phyloP scores from a whole-genome alignment of 768 basidiomycete species.

The Filobasidium floriforme region DNA sequence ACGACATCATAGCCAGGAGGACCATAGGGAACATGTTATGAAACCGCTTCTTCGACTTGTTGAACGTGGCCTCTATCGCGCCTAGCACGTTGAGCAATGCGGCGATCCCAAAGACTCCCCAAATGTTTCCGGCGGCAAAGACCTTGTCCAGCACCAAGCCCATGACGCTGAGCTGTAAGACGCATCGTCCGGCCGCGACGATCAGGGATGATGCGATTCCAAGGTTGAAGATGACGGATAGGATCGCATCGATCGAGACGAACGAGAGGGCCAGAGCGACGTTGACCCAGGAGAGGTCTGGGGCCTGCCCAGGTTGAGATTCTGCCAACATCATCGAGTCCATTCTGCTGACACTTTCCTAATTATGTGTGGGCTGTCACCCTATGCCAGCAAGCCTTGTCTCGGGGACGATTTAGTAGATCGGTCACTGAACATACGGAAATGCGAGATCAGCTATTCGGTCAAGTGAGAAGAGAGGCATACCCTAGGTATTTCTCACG shows the following conservation, averaged over 20 bases:
- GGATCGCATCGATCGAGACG: constrained; percentile 61
- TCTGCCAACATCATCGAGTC: background rate
- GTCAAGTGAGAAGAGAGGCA: too few relatives aligned
- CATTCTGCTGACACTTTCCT: background rate
- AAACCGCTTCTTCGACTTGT: constrained; percentile 69
- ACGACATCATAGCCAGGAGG: constrained; percentile 61
- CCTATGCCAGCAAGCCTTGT: too few relatives aligned
- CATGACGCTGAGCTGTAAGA: constrained; percentile 69
- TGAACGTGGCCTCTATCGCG: constrained; percentile 68
- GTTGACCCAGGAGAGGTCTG: constrained; percentile 60
- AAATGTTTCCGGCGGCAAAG: constrained; percentile 66
- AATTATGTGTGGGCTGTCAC: too few relatives aligned
- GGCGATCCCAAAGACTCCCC: constrained; percentile 65
- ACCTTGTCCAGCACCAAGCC: constrained; percentile 63
- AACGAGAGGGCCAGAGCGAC: constrained; percentile 69
- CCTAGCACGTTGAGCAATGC: constrained; percentile 68
- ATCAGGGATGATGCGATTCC: constrained; percentile 63
- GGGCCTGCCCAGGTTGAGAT: constrained; percentile 4
- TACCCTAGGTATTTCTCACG: too few relatives aligned
- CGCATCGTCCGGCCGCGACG: constrained; percentile 64
- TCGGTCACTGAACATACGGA: background rate
- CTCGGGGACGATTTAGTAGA: background rate
- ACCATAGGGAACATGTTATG: constrained; percentile 67
- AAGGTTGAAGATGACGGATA: constrained; percentile 61
- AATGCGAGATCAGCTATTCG: background rate